These are phyloP conservation scores for Fusarium sp. DNA, from an alignment of 2,329 filamentous ascomycete genomes.

Conservation along the genomic window DNA sequence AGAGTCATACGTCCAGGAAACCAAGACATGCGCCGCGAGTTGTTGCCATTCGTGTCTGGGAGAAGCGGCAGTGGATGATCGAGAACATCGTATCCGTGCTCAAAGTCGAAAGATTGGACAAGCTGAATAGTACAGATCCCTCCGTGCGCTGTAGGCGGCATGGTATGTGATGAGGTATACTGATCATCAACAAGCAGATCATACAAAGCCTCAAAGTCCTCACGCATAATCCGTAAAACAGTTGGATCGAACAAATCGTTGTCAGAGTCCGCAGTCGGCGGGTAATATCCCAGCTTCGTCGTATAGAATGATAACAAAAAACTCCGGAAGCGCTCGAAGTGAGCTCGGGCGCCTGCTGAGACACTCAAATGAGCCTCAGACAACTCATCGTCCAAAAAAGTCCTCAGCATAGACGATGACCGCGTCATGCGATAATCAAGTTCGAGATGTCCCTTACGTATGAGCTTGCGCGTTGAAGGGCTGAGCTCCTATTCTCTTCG, in stretches of 20 bases:
- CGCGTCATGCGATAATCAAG: conserved; percentile 69
- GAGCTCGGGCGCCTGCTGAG: conserved; percentile 64
- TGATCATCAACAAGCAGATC: conserved; percentile 72
- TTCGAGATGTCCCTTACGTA: conserved; percentile 68
- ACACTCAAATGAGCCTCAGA: conserved; percentile 72
- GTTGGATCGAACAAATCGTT: conserved; percentile 61
- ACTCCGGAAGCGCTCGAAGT: conserved; percentile 76
- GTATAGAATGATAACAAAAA: conserved; percentile 74
- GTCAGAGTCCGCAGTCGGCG: conserved; percentile 59
- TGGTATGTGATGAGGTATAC: conserved; percentile 58
- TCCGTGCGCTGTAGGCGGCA: conserved; percentile 64
- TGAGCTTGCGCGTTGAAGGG: conserved; percentile 67
- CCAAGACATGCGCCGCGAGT: conserved; percentile 52
- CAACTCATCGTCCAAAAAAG: conserved; percentile 76
- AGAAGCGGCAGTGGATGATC: conserved; percentile 72
- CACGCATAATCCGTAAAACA: conserved; percentile 67
- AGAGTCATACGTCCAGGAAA: conserved; percentile 51
- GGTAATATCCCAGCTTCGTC: conserved; percentile 74
- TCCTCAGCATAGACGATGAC: conserved; percentile 66
- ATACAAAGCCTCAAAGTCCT: conserved; percentile 76
- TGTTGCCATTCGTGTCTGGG: conserved; percentile 55
- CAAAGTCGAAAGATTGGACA: conserved; percentile 70
- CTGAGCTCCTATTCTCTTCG: conserved; percentile 53
- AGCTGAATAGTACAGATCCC: conserved; percentile 76
- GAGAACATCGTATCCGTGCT: conserved; percentile 67